These are phyloP conservation scores for Circinella minor DNA, from an alignment of 371 early-diverging fungal species.

Conservation along the genomic window DNA sequence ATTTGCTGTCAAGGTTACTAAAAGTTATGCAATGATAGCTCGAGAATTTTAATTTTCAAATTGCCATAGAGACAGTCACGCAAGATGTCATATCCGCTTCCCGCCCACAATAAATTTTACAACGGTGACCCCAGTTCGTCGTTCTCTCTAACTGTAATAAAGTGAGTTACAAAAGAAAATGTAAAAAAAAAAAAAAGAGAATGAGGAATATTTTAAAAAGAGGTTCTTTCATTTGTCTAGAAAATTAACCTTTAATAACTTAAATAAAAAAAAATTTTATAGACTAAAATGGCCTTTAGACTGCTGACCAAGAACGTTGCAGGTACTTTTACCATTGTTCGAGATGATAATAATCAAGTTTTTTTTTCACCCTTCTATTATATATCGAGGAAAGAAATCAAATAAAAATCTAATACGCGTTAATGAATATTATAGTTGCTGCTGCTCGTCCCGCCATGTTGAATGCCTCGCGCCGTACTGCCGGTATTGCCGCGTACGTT, in stretches of 20 bases:
- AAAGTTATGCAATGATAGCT: too few relatives aligned
- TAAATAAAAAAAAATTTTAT: background rate
- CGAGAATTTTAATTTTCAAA: too few relatives aligned
- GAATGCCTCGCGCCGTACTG: constrained; percentile 44
- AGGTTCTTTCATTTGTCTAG: too few relatives aligned
- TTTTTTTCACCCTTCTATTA: background rate
- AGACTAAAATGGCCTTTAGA: constrained; percentile 26
- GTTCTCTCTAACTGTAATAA: background rate
- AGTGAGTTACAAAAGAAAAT: too few relatives aligned
- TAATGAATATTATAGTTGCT: constrained; percentile 27
- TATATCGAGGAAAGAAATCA: too few relatives aligned
- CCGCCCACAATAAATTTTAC: background rate
- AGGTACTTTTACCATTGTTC: constrained; percentile 16
- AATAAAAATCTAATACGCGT: background rate
- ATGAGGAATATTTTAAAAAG: too few relatives aligned
- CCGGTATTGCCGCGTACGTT: constrained; percentile 50
- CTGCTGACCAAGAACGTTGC: constrained; percentile 39
- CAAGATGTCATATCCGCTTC: background rate
- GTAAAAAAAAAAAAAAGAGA: too few relatives aligned
- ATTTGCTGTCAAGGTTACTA: too few relatives aligned
- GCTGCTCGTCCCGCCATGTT: constrained; percentile 48
- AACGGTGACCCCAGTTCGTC: constrained; percentile 7
- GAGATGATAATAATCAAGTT: background rate
- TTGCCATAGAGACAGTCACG: background rate
- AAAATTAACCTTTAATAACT: too few relatives aligned